These are phyloP conservation scores for Wakefieldia striispora DNA, from an alignment of 768 basidiomycete species.

Conservation along the genomic window DNA sequence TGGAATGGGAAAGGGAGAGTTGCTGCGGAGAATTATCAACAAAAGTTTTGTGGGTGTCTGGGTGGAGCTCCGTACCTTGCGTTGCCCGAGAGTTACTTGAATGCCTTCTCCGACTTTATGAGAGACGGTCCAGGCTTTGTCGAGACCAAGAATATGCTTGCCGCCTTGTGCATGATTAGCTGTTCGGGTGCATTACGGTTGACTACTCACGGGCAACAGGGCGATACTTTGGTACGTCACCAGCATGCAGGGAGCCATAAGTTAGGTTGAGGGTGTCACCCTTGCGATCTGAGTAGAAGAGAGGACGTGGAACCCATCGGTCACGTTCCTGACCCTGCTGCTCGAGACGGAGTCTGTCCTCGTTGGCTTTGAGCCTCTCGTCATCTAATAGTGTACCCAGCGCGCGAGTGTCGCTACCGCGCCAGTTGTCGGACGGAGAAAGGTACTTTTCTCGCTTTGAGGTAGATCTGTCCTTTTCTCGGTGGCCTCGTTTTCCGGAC, in stretches of 20 bases:
- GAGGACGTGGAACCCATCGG: slow-evolving; percentile 28
- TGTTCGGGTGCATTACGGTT: slow-evolving; percentile 22
- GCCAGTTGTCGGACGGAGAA: slow-evolving; percentile 27
- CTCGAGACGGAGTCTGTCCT: slow-evolving; percentile 31
- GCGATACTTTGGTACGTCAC: slow-evolving; percentile 66
- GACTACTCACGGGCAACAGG: slow-evolving; percentile 51
- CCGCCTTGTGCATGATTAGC: slow-evolving; percentile 49
- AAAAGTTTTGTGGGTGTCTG: slow-evolving; percentile 1
- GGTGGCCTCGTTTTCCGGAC: slow-evolving; percentile 21
- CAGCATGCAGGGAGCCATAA: slow-evolving; percentile 62
- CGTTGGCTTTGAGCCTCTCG: slow-evolving; percentile 32
- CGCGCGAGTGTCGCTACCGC: slow-evolving; percentile 12
- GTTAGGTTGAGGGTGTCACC: slow-evolving; percentile 65
- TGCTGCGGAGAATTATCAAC: slow-evolving; percentile 29
- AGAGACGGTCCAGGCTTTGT: slow-evolving; percentile 47
- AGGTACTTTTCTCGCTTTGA: slow-evolving; percentile 31
- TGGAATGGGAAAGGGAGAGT: slow-evolving; percentile 57
- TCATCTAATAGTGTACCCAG: slow-evolving; percentile 23
- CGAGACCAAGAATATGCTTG: slow-evolving; percentile 62
- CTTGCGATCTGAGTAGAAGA: slow-evolving; percentile 64
- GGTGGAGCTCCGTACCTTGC: slow-evolving; percentile 37
- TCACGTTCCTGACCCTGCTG: slow-evolving; percentile 18
- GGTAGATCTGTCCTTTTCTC: slow-evolving; percentile 29
- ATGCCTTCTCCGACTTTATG: slow-evolving; percentile 58
- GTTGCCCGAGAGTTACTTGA: slow-evolving; percentile 49